phyloP scores from a whole-genome alignment of 768 basidiomycete species.

The Candolleomyces efflorescens region DNA sequence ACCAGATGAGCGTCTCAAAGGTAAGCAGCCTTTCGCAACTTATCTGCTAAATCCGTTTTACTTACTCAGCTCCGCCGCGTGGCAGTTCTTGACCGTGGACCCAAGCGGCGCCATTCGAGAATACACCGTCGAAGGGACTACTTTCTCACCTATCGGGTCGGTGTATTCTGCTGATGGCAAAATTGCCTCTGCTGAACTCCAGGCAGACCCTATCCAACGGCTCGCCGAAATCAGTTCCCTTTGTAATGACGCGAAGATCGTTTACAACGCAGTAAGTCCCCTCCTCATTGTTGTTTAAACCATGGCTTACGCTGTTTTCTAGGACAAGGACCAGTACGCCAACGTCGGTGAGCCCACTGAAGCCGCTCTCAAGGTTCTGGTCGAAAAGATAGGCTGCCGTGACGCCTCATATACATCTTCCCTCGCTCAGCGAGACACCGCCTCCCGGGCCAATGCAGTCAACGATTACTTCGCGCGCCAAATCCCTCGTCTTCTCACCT shows the following conservation, averaged over 20 bases:
- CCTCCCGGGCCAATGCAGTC: constrained; percentile 73
- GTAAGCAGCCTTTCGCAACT: constrained; percentile 32
- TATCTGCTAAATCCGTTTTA: background rate
- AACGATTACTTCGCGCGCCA: constrained; percentile 76
- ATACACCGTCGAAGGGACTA: constrained; percentile 86
- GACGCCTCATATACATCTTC: constrained; percentile 55
- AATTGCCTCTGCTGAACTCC: constrained; percentile 49
- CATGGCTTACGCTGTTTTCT: constrained; percentile 7
- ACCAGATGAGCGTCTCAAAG: constrained; percentile 93
- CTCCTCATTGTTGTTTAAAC: background rate
- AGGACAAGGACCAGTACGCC: constrained; percentile 77
- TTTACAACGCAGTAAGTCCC: constrained; percentile 67
- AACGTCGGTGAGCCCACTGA: constrained; percentile 97
- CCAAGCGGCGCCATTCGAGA: constrained; percentile 49
- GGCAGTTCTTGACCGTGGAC: constrained; percentile 74
- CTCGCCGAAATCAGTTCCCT: constrained; percentile 89
- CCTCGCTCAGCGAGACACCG: constrained; percentile 50
- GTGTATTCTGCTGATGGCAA: constrained; percentile 67
- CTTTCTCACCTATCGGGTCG: constrained; percentile 82
- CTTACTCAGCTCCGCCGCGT: constrained; percentile 3
- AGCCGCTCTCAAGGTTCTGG: constrained; percentile 91
- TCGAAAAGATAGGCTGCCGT: constrained; percentile 85
- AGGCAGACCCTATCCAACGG: constrained; percentile 69
- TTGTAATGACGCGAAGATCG: constrained; percentile 92
- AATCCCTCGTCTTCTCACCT: constrained; percentile 82